Evolutionary conservation across 2,329 filamentous ascomycete genomes (phyloP).

Genomic region (Xylaria sp.): DNA sequence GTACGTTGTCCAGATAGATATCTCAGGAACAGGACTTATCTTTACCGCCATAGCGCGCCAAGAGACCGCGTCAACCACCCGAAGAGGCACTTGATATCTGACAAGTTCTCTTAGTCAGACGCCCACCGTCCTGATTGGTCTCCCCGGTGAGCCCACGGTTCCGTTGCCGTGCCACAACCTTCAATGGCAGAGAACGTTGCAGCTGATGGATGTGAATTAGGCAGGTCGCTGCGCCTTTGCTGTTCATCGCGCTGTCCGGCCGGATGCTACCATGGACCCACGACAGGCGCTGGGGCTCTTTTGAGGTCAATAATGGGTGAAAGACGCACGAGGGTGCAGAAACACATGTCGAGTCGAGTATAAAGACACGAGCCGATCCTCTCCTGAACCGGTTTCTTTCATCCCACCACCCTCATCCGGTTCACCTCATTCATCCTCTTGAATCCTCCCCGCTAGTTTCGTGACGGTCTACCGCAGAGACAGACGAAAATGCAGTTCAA

Average conservation of each 20-base stretch:
- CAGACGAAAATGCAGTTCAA: constrained; percentile 37
- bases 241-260: constrained; percentile 8
- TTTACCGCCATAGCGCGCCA: constrained; percentile 17
- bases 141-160: constrained; percentile 2
- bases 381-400: constrained; percentile 9
- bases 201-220: constrained; percentile 26
- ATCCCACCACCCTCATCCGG: constrained; percentile 4
- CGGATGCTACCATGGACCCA: constrained; percentile 19
- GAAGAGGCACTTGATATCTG: constrained; percentile 19
- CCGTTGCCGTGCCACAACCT: constrained; percentile 21
- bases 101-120: constrained; percentile 15
- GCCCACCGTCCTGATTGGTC: constrained; percentile 19
- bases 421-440: constrained; percentile 10
- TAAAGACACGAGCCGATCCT: constrained; percentile 23
- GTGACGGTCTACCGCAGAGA: constrained; percentile 7
- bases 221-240: constrained; percentile 22
- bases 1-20: not conserved
- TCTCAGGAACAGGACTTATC: constrained; percentile 20
- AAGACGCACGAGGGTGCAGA: not conserved
- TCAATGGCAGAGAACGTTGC: constrained; percentile 22
- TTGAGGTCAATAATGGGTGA: not conserved
- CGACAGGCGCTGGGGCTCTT: constrained; percentile 6
- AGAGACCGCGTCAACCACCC: constrained; percentile 13
- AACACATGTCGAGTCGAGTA: constrained; percentile 7
- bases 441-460: not conserved